Base-by-base conservation (phyloP, 306 rosid species). In the Aeschynomene evenia region DNA sequence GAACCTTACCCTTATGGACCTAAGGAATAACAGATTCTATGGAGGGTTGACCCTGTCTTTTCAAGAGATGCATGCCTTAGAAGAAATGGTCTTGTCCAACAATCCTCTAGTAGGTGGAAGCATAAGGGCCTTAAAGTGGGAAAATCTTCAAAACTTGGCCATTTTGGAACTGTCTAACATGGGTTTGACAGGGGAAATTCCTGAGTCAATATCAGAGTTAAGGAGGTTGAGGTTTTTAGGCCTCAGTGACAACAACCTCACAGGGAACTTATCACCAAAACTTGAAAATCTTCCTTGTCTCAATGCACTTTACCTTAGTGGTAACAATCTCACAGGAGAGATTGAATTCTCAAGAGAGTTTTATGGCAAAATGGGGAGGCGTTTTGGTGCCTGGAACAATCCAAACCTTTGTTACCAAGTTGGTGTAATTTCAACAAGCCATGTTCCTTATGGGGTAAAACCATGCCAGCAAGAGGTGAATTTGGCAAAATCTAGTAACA, bases 61-160 rank as follows among this genome's bases (percentile, higher is more conserved):
- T 39, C 82, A 85, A 78, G 80, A 83, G 56, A 81, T 91, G 91
- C 0, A 12, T 54, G 80, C 92, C 2, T 79, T 95, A 28, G 85
- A 87, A 68, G 92, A 86, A 57, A 26, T 95, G 79, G 85, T 82
- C 11, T 83, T 95, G 74, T 85, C 95, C 23, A 83, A 84, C 71
- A 95, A 95, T 83, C 96, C 90, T 45, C 70, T 87, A 1, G 97
- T 87, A 1, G 97, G 95, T 19, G 99, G 99, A 28, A 81, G 76
- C 40, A 66, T 95, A 18, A 80, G 63, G 33, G 20, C 1, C 45
- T 16, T 91, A 43, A 83, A 87, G 62, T 91, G 95, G 96, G 75
- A 78, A 46, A 84, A 78, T 6, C 81, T 95, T 13, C 39, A 73
- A 54, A 84, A 75, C n/a, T 80, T 95, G 80, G 86, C 34, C 31